These are phyloP conservation scores for Laguncularia racemosa DNA, from an alignment of 345 rosid genomes.

Conservation along the genomic window DNA sequence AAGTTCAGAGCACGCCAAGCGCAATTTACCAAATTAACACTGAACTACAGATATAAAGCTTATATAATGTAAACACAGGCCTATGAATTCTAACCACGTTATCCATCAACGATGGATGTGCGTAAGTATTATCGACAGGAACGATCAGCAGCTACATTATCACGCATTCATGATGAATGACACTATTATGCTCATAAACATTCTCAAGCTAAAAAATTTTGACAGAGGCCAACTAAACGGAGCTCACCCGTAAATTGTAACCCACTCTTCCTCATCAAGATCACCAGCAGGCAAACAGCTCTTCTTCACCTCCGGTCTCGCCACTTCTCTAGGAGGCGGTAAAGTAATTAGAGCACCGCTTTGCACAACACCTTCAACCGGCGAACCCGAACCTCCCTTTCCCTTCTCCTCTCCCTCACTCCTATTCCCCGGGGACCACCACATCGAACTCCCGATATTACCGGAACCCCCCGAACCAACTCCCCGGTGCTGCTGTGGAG, in stretches of 20 bases:
- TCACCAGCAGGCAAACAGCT: conserved; percentile 62
- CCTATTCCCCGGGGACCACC: conserved; percentile 70
- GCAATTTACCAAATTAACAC: too few species aligned
- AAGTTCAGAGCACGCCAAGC: too few species aligned
- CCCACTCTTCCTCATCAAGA: conserved; percentile 94
- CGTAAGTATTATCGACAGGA: too few species aligned
- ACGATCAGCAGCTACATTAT: too few species aligned
- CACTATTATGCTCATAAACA: too few species aligned
- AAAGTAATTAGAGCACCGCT: conserved; percentile 79
- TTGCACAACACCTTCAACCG: conserved; percentile 86
- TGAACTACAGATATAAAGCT: too few species aligned
- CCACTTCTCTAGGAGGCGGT: conserved; percentile 92
- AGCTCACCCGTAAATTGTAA: conserved; percentile 89
- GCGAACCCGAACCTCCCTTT: conserved; percentile 43
- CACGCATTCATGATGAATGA: too few species aligned
- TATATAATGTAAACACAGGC: too few species aligned
- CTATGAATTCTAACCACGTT: too few species aligned
- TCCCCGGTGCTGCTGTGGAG: conserved; percentile 38
- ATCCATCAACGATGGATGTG: too few species aligned
- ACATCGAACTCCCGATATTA: conserved; percentile 24
- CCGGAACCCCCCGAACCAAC: conserved; percentile 29
- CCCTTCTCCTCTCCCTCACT: conserved; percentile 79
- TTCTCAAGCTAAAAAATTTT: background rate
- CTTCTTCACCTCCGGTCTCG: conserved; percentile 83
- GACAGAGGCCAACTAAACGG: background rate